Evolutionary conservation across 1,284 basidiomycete genomes (phyloP).

Genomic region (Ceratobasidium sp.): DNA sequence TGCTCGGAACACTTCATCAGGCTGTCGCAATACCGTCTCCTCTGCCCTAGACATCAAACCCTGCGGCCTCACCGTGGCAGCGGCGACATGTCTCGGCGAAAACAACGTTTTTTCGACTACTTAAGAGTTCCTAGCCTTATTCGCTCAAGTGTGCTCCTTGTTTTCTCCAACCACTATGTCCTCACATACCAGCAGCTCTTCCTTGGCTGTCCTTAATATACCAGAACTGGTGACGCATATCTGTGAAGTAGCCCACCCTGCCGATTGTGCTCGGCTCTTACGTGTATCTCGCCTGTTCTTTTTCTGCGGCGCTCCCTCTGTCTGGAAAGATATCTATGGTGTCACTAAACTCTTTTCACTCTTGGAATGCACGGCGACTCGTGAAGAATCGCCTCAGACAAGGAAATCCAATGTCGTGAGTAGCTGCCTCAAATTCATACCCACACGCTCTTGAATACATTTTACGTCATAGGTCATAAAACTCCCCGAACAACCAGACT

Average conservation of each 20-base stretch:
- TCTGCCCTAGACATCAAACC: neutral
- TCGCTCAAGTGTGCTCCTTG: neutral
- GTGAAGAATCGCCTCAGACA: neutral
- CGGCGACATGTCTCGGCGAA: neutral
- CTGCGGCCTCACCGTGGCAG: neutral
- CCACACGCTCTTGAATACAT: neutral
- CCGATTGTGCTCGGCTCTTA: conserved; percentile 21
- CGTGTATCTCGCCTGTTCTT: conserved; percentile 34
- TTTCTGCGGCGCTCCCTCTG: conserved; percentile 13
- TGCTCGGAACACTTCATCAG: too few species aligned
- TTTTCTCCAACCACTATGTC: conserved; percentile 18
- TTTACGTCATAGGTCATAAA: conserved; percentile 7
- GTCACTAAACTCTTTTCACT: conserved; percentile 27
- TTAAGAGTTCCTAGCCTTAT: neutral
- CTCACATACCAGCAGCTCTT: neutral
- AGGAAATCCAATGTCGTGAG: conserved; percentile 26
- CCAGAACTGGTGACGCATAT: conserved; percentile 30
- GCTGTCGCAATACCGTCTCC: conserved; percentile 3
- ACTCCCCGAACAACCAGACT: conserved; percentile 19
- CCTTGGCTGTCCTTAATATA: conserved; percentile 18
- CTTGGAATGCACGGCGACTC: conserved; percentile 10
- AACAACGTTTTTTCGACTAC: neutral
- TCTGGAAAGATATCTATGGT: conserved; percentile 35
- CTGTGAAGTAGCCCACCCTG: conserved; percentile 21
- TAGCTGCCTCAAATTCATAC: neutral